Percentiles rank a stretch among this genome's conserved stretches.
Evolutionary conservation across 768 basidiomycete genomes (phyloP).

Genomic region (Macrocybe gigantea): DNA sequence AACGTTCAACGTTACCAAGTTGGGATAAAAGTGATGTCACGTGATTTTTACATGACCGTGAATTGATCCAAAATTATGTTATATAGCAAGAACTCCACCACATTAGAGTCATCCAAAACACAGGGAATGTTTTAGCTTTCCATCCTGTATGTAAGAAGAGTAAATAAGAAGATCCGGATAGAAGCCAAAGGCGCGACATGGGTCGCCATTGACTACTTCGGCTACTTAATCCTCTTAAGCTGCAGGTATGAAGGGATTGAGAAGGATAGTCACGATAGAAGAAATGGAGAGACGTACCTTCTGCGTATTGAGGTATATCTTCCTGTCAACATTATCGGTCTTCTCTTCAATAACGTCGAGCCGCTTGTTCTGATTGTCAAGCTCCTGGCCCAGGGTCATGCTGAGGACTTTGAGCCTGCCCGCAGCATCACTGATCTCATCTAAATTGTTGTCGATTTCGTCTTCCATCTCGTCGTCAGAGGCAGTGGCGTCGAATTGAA

Average conservation of each 20-base stretch:
- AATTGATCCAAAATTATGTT: constrained; percentile 4
- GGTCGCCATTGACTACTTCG: background rate
- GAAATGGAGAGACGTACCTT: constrained; percentile 42
- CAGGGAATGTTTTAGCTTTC: constrained; percentile 18
- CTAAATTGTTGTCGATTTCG: constrained; percentile 87
- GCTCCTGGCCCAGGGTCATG: constrained; percentile 79
- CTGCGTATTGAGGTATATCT: constrained; percentile 77
- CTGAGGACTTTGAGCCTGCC: constrained; percentile 77
- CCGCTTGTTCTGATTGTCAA: constrained; percentile 79
- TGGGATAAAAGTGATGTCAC: constrained; percentile 8
- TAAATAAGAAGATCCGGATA: too few species aligned
- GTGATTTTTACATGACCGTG: constrained; percentile 15
- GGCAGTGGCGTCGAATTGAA: constrained; percentile 85
- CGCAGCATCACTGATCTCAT: constrained; percentile 75
- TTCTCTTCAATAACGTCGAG: constrained; percentile 77
- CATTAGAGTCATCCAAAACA: background rate
- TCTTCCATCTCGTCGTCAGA: constrained; percentile 95
- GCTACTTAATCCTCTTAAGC: constrained; percentile 59
- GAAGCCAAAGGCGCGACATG: too few species aligned
- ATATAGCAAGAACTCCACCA: too few species aligned
- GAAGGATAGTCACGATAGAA: background rate
- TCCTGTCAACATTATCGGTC: constrained; percentile 67
- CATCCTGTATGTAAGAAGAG: too few species aligned
- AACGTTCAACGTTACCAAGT: too few species aligned
- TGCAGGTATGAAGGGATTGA: constrained; percentile 17